Percentiles rank a stretch among this genome's conserved stretches.
phyloP scores from a whole-genome alignment of 23 red algal genomes.

The Gracilaria vermiculophylla region DNA sequence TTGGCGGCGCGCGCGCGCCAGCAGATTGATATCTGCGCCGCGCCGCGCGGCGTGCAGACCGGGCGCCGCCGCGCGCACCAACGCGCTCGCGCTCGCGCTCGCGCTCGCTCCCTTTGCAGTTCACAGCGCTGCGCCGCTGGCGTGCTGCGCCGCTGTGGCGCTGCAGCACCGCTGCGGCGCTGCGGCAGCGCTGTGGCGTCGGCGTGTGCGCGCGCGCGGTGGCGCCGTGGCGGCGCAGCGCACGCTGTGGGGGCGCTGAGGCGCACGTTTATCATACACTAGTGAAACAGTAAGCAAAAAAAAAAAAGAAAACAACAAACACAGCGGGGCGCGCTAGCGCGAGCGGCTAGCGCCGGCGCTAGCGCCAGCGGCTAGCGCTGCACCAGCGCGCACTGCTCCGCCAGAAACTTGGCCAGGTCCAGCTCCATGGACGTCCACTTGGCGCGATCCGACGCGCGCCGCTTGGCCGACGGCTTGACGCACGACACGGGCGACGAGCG shows the following conservation, averaged over 20 bases:
- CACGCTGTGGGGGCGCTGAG: too few relatives aligned
- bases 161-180: too few relatives aligned
- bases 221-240: too few relatives aligned
- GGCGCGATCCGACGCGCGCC: background rate
- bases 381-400: background rate
- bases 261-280: too few relatives aligned
- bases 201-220: too few relatives aligned
- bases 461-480: background rate
- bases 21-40: background rate
- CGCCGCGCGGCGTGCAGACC: background rate
- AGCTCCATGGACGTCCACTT: conserved; percentile 48
- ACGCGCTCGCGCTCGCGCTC: too few relatives aligned
- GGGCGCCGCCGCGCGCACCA: background rate
- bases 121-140: too few relatives aligned
- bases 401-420: conserved; percentile 44
- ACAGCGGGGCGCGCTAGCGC: too few relatives aligned
- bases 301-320: background rate
- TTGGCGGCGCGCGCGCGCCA: background rate
- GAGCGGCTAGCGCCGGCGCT: background rate
- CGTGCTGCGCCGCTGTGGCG: too few relatives aligned
- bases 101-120: too few relatives aligned
- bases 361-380: background rate
- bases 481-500: background rate
- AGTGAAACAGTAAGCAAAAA: too few relatives aligned
- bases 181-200: too few relatives aligned